A percentile compares a stretch with the other conserved stretches of the same genome.
Conservation (phyloP, 768 basidiomycete genomes). For the Tulasnella sp. region DNA sequence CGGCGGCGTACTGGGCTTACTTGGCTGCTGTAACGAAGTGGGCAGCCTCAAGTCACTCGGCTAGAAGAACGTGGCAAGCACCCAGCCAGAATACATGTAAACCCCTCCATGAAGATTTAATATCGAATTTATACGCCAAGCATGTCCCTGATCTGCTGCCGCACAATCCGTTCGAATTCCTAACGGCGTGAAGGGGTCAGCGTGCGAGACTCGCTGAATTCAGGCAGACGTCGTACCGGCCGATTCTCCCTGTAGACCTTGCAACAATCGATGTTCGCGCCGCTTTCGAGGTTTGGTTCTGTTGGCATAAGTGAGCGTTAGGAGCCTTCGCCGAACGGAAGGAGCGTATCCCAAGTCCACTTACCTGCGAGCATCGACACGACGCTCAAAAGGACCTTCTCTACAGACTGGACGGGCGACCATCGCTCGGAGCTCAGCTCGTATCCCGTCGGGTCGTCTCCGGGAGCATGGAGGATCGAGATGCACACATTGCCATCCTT, state of each 20-base stretch:
- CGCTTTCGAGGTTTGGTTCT: slow-evolving; percentile 98
- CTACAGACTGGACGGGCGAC: slow-evolving; percentile 98
- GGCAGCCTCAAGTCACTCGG: not conserved
- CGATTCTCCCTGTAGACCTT: slow-evolving; percentile 93
- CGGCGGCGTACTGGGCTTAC: not conserved
- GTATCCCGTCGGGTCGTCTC: slow-evolving; percentile 90
- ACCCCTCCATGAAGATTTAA: not conserved
- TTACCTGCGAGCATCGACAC: slow-evolving; percentile 95
- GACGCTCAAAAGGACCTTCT: slow-evolving; percentile 95
- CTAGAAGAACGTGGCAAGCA: not conserved
- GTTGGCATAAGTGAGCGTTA: slow-evolving; percentile 13
- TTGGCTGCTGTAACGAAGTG: not conserved
- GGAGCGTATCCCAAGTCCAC: slow-evolving; percentile 37
- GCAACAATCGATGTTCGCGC: slow-evolving; percentile 96
- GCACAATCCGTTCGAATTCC: slow-evolving; percentile 89
- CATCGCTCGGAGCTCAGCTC: slow-evolving; percentile 95
- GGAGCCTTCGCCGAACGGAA: not conserved
- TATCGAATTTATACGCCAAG: slow-evolving; percentile 53
- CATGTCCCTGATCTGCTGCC: slow-evolving; percentile 81
- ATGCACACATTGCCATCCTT: slow-evolving; percentile 97
- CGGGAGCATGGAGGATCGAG: slow-evolving; percentile 92
- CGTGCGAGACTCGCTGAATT: not conserved
- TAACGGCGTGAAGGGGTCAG: slow-evolving; percentile 37
- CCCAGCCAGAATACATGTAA: not conserved
- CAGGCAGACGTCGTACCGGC: no score